Conservation (phyloP, 192 early-diverging fungal species). For the Chytriomyces confervae region DNA sequence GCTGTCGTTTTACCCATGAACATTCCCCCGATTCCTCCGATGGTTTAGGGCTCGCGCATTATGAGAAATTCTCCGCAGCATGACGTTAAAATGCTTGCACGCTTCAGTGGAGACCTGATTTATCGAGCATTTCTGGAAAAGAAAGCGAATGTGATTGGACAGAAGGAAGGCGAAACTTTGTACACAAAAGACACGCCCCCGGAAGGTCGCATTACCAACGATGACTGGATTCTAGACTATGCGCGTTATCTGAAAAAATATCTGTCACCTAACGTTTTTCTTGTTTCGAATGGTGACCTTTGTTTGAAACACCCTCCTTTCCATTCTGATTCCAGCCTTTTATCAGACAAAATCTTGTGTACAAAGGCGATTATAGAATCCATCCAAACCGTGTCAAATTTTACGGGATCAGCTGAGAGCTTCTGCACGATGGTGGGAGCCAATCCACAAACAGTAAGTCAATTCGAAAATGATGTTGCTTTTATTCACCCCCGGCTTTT, state of each 20-base stretch:
- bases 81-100: conserved; percentile 7
- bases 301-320: neutral
- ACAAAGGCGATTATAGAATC: conserved; percentile 30
- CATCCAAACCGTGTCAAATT: conserved; percentile 6
- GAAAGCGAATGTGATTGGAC: neutral
- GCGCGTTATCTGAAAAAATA: neutral
- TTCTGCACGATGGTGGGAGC: neutral
- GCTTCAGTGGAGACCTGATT: neutral
- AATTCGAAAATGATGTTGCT: too few species aligned
- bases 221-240: conserved; percentile 31
- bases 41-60: neutral
- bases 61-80: neutral
- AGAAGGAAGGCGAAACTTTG: conserved; percentile 15
- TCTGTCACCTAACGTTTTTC: neutral
- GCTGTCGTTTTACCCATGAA: too few species aligned
- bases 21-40: too few species aligned
- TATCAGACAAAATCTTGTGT: conserved; percentile 26
- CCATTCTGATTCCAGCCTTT: neutral
- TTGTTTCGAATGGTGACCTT: conserved; percentile 16
- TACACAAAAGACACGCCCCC: neutral
- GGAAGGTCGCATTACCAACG: conserved; percentile 6
- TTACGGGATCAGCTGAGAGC: conserved; percentile 3
- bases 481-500: too few species aligned
- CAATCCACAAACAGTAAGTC: too few species aligned
- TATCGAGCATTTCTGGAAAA: conserved; percentile 7